Base-by-base conservation (phyloP, 371 early-diverging fungal species). In the Nematocida homosporus region DNA sequence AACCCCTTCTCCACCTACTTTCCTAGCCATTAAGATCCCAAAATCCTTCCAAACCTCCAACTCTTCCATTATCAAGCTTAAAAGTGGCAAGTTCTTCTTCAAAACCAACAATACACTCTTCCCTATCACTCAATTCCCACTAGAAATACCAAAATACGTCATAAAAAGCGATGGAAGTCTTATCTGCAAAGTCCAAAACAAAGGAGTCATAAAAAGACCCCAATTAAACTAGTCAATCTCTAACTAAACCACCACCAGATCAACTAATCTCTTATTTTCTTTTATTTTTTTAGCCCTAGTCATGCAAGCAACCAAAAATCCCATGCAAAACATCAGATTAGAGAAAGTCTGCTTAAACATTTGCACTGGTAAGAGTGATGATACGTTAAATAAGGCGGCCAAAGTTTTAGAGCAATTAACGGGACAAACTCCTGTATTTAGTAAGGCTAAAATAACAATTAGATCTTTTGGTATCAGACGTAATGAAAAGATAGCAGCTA, bases 381-480 rank as follows among this genome's bases (percentile, higher is more conserved):
- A 95, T 87, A 89, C 93, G 86, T 89, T 97, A 61, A 94, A 98
- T 81, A 92, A 95, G 88, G 99, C 98, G 80, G 93, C 94, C 84
- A 97, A 97, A 89, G 99, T 99, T 83, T 88, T 99, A 54, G 97
- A 97, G 88, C 95, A 97, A 87, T 88, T 97, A 81, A 95, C 96
- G 80, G 98, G 95, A 79, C 98, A 99, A 88, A 89, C 91, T 78
- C 97, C 98, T 78, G 92, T 94, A 81, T 92, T 91, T 88, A 93
- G 94, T 85, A 97, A 97, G 90, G 94, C 97, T 67, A 91, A 95
- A 83, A 92, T 95, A 87, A 99, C 99, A 53, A 93, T 99, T 86
- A 90, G 99, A 87, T 89, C 93, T 82, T 99, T 98, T 88, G 92
- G 94, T 86, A 96, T 99, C 86, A 91, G 99, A 86, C 90, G 99